A percentile compares a stretch with the other conserved stretches of the same genome.
These are phyloP conservation scores for Xylaria sp. DNA, from an alignment of 2,329 filamentous ascomycete genomes.

Conservation along the genomic window DNA sequence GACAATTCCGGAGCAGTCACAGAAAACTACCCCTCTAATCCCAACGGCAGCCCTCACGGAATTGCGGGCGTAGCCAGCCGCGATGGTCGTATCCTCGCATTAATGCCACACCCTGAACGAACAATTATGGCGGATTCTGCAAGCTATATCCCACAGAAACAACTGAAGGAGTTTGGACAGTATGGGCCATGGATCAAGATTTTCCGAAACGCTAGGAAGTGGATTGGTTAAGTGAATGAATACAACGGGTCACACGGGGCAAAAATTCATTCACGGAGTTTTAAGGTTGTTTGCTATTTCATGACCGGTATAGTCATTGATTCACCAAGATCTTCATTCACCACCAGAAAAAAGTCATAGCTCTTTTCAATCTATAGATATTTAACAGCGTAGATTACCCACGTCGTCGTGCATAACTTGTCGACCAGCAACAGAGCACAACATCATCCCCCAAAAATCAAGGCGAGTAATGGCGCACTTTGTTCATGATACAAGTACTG, in stretches of 20 bases:
- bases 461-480: background rate
- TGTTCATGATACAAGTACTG: background rate
- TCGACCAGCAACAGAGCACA: background rate
- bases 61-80: slow-evolving; percentile 70
- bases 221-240: slow-evolving; percentile 68
- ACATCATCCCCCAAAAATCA: background rate
- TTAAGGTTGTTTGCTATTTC: slow-evolving; percentile 1
- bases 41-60: slow-evolving; percentile 81
- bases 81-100: slow-evolving; percentile 80
- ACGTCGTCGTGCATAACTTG: background rate
- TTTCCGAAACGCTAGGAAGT: slow-evolving; percentile 85
- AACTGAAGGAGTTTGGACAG: slow-evolving; percentile 73
- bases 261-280: slow-evolving; percentile 19
- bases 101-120: slow-evolving; percentile 96
- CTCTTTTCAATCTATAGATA: background rate
- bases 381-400: background rate
- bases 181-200: slow-evolving; percentile 85
- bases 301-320: background rate
- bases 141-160: slow-evolving; percentile 70
- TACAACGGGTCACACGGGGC: background rate
- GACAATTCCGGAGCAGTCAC: slow-evolving; percentile 80
- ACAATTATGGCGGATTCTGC: slow-evolving; percentile 80
- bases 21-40: slow-evolving; percentile 86
- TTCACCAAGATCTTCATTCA: background rate
- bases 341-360: background rate